Conservation (phyloP, 1,284 basidiomycete genomes). For the Leccinum insigne region DNA sequence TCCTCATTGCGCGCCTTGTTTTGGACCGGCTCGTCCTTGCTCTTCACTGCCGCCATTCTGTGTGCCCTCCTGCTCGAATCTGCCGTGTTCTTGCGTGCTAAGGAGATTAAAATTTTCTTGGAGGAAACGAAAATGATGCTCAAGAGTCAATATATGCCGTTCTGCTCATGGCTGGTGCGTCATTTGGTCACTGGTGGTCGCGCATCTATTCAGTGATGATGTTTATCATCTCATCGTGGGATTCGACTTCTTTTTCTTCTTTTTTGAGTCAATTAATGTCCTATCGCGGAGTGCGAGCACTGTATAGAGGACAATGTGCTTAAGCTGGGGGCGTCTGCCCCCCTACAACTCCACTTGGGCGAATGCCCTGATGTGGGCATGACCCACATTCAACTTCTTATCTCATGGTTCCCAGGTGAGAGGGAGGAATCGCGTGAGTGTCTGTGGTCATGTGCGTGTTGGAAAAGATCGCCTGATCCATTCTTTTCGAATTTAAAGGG, state of each 20-base stretch:
- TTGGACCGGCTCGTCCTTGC: conserved; percentile 75
- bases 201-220: neutral
- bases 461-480: neutral
- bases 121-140: conserved; percentile 76
- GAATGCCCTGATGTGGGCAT: too few relatives aligned
- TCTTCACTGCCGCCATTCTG: conserved; percentile 71
- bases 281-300: too few relatives aligned
- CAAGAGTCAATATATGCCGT: conserved; percentile 85
- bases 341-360: too few relatives aligned
- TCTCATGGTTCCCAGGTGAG: conserved; percentile 79
- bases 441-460: neutral
- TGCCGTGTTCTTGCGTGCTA: conserved; percentile 68
- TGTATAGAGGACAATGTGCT: too few relatives aligned
- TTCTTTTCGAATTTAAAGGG: conserved; percentile 40
- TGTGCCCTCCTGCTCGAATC: conserved; percentile 82
- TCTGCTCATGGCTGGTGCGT: conserved; percentile 73
- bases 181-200: conserved; percentile 3
- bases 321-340: too few relatives aligned
- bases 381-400: conserved; percentile 79
- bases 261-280: too few relatives aligned
- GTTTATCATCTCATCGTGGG: conserved; percentile 39
- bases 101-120: conserved; percentile 57
- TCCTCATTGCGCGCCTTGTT: conserved; percentile 47
- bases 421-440: conserved; percentile 71
- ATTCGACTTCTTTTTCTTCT: conserved; percentile 78